Conservation (phyloP, 495 filamentous ascomycete species). For the Penicillium angulare region DNA sequence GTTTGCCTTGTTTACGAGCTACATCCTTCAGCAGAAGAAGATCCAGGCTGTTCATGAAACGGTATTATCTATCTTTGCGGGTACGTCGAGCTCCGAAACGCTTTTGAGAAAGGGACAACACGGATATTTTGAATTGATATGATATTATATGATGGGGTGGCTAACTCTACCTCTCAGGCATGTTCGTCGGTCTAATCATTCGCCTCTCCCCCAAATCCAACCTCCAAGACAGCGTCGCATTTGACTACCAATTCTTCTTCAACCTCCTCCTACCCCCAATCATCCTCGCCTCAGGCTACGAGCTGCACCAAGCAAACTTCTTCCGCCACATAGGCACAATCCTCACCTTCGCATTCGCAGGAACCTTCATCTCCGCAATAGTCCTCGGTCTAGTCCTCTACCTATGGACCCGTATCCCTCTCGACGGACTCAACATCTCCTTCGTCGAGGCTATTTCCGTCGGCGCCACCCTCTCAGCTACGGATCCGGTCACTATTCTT, state of each 20-base stretch:
- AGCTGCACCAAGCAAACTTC: conserved; percentile 96
- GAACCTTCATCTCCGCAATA: conserved; percentile 94
- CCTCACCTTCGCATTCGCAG: conserved; percentile 96
- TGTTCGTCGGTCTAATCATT: conserved; percentile 91
- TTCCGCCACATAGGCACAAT: conserved; percentile 98
- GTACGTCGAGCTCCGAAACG: conserved; percentile 51
- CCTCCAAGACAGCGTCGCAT: conserved; percentile 85
- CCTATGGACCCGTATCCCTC: conserved; percentile 81
- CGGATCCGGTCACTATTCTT: conserved; percentile 94
- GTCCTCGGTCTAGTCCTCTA: conserved; percentile 85
- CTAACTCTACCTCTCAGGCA: conserved; percentile 59
- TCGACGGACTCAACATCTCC: conserved; percentile 79
- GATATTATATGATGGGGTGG: background rate
- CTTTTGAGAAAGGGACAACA: too few relatives aligned
- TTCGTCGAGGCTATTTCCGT: conserved; percentile 96
- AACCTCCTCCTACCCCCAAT: conserved; percentile 96
- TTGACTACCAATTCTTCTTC: conserved; percentile 99
- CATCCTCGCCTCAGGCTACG: conserved; percentile 95
- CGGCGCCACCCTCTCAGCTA: conserved; percentile 92
- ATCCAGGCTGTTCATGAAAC: conserved; percentile 98
- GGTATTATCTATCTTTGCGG: conserved; percentile 95
- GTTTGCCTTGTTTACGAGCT: conserved; percentile 92
- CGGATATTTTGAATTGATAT: too few relatives aligned
- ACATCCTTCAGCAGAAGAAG: conserved; percentile 89
- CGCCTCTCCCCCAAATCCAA: conserved; percentile 73